A percentile compares a stretch with the other conserved stretches of the same genome.
Conservation (phyloP, 148 eudicot genomes). For the Oxyria digyna region DNA sequence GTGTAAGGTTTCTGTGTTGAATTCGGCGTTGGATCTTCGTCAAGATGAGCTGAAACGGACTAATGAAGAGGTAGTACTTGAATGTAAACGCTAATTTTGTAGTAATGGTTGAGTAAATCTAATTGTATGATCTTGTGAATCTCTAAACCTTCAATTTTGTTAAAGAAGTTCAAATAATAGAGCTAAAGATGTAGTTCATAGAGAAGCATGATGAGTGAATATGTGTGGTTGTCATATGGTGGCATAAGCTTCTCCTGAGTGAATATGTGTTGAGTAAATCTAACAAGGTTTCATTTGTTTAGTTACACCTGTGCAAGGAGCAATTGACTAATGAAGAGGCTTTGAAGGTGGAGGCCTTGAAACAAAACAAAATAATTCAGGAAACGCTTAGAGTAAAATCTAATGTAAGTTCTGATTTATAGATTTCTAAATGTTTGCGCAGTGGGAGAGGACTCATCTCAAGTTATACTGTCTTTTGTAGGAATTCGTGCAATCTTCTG, state of each 20-base stretch:
- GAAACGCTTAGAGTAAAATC: slow-evolving; percentile 42
- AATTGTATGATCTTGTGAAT: no score
- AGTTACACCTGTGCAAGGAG: slow-evolving; percentile 53
- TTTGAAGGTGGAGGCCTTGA: slow-evolving; percentile 42
- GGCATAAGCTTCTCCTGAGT: no score
- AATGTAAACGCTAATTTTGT: no score
- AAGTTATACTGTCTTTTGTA: slow-evolving; percentile 10
- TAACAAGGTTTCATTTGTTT: slow-evolving; percentile 6
- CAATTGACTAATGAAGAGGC: slow-evolving; percentile 37
- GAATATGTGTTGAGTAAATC: not conserved
- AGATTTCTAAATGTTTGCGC: not conserved
- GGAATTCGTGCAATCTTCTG: slow-evolving; percentile 55
- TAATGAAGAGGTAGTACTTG: slow-evolving; percentile 52
- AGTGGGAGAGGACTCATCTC: not conserved
- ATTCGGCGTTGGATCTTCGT: slow-evolving; percentile 37
- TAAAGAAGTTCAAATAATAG: no score
- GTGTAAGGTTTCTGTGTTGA: slow-evolving; percentile 49
- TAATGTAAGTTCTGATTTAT: slow-evolving; percentile 27
- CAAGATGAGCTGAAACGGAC: slow-evolving; percentile 35
- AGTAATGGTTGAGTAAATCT: no score
- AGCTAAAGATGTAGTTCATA: no score
- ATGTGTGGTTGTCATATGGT: no score
- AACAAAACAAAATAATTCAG: slow-evolving; percentile 35
- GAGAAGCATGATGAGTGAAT: no score
- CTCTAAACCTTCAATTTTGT: no score